phyloP scores from a whole-genome alignment of 768 basidiomycete species.

The Trametes punicea region DNA sequence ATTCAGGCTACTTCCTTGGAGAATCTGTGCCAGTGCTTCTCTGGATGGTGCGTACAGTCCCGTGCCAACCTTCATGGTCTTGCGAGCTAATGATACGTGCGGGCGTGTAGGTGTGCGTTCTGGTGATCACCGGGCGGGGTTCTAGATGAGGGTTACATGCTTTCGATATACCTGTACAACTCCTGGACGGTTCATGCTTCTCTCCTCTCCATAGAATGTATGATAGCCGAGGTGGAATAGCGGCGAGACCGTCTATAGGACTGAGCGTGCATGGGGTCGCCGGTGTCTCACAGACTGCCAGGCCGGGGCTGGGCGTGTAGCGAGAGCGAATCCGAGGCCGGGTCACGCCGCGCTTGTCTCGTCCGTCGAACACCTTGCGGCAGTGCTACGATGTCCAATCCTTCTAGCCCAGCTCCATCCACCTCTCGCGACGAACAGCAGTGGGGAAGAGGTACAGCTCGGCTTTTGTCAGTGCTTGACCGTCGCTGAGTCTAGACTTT shows the following conservation, averaged over 20 bases:
- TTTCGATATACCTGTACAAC: slow-evolving; percentile 18
- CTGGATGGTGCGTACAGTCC: slow-evolving; percentile 67
- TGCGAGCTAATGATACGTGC: background rate
- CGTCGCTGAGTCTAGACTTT: slow-evolving; percentile 3
- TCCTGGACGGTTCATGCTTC: slow-evolving; percentile 10
- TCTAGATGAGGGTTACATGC: slow-evolving; percentile 4
- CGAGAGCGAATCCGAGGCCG: slow-evolving; percentile 6
- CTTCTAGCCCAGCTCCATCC: slow-evolving; percentile 7
- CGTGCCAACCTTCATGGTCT: background rate
- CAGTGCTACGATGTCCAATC: slow-evolving; percentile 17
- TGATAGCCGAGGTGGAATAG: background rate
- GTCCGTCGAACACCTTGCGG: slow-evolving; percentile 6
- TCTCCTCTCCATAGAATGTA: slow-evolving; percentile 8
- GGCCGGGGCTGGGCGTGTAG: slow-evolving; percentile 12
- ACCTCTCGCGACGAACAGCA: slow-evolving; percentile 9
- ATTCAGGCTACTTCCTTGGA: slow-evolving; percentile 90
- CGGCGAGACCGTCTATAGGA: background rate
- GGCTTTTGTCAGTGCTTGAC: background rate
- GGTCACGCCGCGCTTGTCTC: slow-evolving; percentile 18
- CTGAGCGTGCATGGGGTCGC: background rate
- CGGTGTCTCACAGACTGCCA: slow-evolving; percentile 9
- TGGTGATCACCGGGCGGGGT: slow-evolving; percentile 45
- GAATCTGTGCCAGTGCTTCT: slow-evolving; percentile 95
- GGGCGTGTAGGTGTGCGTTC: slow-evolving; percentile 61
- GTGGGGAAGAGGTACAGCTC: slow-evolving; percentile 23